A percentile compares a stretch with the other conserved stretches of the same genome.
phyloP scores from a whole-genome alignment of 2,329 filamentous ascomycete species.

The Acrocalymma vagum region DNA sequence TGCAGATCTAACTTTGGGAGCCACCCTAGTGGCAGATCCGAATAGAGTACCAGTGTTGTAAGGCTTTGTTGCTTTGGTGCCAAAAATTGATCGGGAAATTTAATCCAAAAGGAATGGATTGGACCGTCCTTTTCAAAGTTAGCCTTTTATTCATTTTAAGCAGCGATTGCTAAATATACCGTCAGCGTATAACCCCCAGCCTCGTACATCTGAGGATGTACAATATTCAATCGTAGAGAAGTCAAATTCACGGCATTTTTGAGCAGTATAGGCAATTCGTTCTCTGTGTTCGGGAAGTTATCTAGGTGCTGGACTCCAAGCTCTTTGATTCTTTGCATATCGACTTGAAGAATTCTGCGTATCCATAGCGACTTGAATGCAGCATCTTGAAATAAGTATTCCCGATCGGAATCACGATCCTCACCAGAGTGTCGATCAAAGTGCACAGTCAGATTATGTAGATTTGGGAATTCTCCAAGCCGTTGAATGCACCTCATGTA shows the following conservation, averaged over 20 bases:
- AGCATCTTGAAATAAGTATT: too few species aligned
- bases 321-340: too few species aligned
- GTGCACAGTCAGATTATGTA: too few species aligned
- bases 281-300: neutral
- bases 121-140: constrained; percentile 1
- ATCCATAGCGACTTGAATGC: too few species aligned
- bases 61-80: constrained; percentile 4
- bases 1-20: constrained; percentile 14
- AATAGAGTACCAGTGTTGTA: constrained; percentile 10
- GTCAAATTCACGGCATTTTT: neutral
- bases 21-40: constrained; percentile 10
- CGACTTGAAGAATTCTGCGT: too few species aligned
- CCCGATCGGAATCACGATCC: too few species aligned
- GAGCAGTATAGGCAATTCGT: too few species aligned
- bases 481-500: too few species aligned
- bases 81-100: constrained; percentile 6
- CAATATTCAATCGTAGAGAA: constrained; percentile 10
- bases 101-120: constrained; percentile 3
- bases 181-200: neutral
- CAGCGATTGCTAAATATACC: neutral
- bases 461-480: too few species aligned
- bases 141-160: too few species aligned
- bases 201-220: constrained; percentile 2
- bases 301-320: neutral
- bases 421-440: too few species aligned